These are phyloP conservation scores for Halophytophthora batemanensis DNA, from an alignment of 352 stramenopile genomes.

Conservation along the genomic window DNA sequence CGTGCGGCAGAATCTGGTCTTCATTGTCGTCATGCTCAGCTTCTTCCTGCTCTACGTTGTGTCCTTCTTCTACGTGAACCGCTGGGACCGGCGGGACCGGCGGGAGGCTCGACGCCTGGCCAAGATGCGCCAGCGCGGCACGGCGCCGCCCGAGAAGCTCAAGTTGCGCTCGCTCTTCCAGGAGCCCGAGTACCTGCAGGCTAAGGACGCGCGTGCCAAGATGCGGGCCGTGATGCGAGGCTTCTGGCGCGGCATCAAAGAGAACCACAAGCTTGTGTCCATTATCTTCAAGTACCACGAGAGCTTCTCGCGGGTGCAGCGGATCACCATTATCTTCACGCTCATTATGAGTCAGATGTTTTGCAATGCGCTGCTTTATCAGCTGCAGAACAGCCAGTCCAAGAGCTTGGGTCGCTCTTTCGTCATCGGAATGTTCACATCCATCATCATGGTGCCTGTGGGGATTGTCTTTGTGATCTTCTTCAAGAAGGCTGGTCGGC, in stretches of 20 bases:
- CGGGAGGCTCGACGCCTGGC: constrained; percentile 32
- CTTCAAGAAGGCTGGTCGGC: constrained; percentile 65
- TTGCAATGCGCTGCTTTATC: constrained; percentile 61
- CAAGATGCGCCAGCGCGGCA: constrained; percentile 26
- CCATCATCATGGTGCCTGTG: constrained; percentile 61
- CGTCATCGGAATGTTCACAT: constrained; percentile 54
- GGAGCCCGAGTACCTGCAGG: constrained; percentile 54
- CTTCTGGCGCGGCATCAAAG: constrained; percentile 51
- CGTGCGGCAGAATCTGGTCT: constrained; percentile 50
- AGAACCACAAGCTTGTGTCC: constrained; percentile 66
- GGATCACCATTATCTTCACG: constrained; percentile 69
- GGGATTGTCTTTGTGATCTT: constrained; percentile 63
- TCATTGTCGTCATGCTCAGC: constrained; percentile 45
- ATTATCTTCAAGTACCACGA: constrained; percentile 78
- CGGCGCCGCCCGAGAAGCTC: constrained; percentile 38
- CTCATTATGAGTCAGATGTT: constrained; percentile 74
- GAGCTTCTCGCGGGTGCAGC: constrained; percentile 56
- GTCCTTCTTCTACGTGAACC: constrained; percentile 54
- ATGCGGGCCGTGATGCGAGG: constrained; percentile 27
- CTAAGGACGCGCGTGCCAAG: constrained; percentile 45
- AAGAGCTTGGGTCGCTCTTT: constrained; percentile 50
- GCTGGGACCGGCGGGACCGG: constrained; percentile 53
- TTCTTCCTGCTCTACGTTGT: constrained; percentile 60
- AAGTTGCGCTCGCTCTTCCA: constrained; percentile 62
- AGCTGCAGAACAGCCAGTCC: constrained; percentile 32